Base-by-base conservation (phyloP, 2,329 filamentous ascomycete species). In the Ascochyta viciae-villosae region DNA sequence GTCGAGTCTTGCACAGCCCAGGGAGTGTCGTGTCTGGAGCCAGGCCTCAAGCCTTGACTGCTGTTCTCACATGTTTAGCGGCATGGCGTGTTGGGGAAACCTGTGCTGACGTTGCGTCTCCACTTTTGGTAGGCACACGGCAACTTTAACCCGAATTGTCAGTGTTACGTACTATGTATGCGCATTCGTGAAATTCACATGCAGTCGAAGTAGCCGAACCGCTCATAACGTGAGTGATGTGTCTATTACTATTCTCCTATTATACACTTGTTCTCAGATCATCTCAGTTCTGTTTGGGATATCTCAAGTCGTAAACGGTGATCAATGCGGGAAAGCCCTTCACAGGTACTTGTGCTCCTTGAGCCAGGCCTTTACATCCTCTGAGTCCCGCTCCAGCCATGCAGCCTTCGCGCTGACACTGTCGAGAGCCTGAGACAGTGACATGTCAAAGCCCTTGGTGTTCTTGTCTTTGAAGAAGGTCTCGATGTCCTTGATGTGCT, bases 401-500 rank as follows among this genome's bases (percentile, higher is more conserved):
- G 87, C 85, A 66, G 89, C 83, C 85, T 96, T 98, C 51, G 92
- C 92, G 58, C 86, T 85, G 68, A 97, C 89, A 4, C 88, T 83
- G 75, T 98, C 94, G 65, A 89, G 83, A 74, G 89, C 94, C 81
- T 98, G 94, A n/a, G 92, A 91, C 54, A 98, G 81, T 44, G 90
- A 88, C 74, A 93, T 88, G 71, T 96, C 91, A 70, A 92, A 98
- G 39, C 92, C 87, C 81, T 90, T 96, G 58, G 89, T 96, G 74
- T 90, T 91, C 81, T 91, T 92, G 62, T 84, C 81, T 31, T 81
- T 82, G 73, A 97, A 98, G 84, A 97, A 98, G 5, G 81, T 80
- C 75, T 94, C 83, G 23, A 97, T 87, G 58, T 88, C 84, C 60
- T 87, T 83, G 55, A 94, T 81, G 77, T 96, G 92, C 66, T 89